Evolutionary conservation across 345 rosid species (phyloP).

Genomic region (Lagerstroemia speciosa): DNA sequence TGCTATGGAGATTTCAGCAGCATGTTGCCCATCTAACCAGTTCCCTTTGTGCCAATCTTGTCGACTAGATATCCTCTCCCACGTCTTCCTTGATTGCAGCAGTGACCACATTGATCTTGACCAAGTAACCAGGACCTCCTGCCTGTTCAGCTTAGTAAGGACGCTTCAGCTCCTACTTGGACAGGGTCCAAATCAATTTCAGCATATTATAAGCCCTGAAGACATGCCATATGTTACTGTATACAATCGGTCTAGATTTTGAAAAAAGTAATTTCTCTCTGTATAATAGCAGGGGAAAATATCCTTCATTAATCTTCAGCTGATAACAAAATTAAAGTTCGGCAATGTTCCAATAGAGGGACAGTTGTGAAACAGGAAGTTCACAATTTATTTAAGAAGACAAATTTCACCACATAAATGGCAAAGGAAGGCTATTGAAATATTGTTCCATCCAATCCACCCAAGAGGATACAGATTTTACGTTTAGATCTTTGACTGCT

Average conservation of each 20-base stretch:
- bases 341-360: no score
- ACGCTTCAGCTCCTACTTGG: background rate
- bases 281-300: no score
- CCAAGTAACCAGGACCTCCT: no score
- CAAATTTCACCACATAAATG: background rate
- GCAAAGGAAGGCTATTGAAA: background rate
- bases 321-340: no score
- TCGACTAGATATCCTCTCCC: background rate
- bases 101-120: no score
- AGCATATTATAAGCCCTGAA: background rate
- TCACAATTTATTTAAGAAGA: conserved; percentile 1
- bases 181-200: background rate
- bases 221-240: no score
- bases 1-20: background rate
- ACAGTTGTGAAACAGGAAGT: background rate
- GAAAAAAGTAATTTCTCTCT: no score
- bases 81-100: background rate
- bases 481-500: conserved; percentile 37
- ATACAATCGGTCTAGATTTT: no score
- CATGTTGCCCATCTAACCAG: background rate
- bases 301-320: no score
- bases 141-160: background rate
- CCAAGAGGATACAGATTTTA: background rate
- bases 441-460: background rate
- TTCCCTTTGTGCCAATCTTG: background rate